These are phyloP conservation scores for Gossypium australe DNA, from an alignment of 345 rosid genomes.

Conservation along the genomic window DNA sequence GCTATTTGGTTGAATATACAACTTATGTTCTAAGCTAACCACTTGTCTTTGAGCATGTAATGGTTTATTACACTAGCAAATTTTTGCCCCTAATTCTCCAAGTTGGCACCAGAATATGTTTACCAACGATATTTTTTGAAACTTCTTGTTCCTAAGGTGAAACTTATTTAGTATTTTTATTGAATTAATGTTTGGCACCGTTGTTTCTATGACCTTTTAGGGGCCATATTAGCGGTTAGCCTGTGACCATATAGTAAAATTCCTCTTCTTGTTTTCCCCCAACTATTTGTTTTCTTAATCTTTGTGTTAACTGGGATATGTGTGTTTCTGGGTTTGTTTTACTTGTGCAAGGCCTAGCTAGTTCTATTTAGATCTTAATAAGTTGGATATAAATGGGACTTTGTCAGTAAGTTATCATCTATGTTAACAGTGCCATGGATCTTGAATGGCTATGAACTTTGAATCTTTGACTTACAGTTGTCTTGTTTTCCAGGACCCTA, in stretches of 20 bases:
- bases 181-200: conserved; percentile 1
- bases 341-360: background rate
- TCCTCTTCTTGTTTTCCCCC: background rate
- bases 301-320: background rate
- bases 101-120: background rate
- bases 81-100: background rate
- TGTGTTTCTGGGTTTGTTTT: conserved; percentile 2
- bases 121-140: background rate
- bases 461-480: background rate
- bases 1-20: background rate
- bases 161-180: conserved; percentile 8
- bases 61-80: background rate
- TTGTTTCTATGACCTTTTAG: background rate
- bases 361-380: conserved; percentile 4
- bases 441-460: background rate
- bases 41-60: background rate
- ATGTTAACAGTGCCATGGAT: background rate
- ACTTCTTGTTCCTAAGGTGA: background rate
- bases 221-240: background rate
- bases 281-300: background rate
- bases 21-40: background rate
- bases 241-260: background rate
- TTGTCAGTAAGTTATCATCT: background rate
- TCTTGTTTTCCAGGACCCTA: conserved; percentile 38
- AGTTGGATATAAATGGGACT: background rate